These are phyloP conservation scores for Fomitopsis pulvina DNA, from an alignment of 768 basidiomycete genomes.

Conservation along the genomic window DNA sequence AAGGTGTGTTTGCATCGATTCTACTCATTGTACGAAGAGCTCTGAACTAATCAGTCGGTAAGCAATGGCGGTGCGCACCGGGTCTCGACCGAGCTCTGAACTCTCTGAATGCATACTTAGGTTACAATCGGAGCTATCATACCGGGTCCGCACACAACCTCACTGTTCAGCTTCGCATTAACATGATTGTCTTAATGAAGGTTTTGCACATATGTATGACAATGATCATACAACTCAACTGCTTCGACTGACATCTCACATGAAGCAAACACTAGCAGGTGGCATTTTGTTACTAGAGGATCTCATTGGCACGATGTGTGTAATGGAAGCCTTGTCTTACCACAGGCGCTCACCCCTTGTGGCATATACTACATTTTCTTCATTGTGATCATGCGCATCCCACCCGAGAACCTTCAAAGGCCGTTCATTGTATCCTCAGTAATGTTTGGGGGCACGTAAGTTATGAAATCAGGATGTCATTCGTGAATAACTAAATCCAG, in stretches of 20 bases:
- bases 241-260: background rate
- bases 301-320: conserved; percentile 3
- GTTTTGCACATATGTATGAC: conserved; percentile 2
- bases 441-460: conserved; percentile 1
- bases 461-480: background rate
- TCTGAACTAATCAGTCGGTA: background rate
- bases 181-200: background rate
- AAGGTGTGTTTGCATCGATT: background rate
- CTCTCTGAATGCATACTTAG: background rate
- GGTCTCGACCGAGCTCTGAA: background rate
- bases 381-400: conserved; percentile 3
- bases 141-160: background rate
- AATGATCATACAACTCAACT: background rate
- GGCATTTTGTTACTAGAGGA: background rate
- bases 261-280: conserved; percentile 1
- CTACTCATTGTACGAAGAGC: background rate
- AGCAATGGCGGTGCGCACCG: background rate
- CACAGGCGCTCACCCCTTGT: background rate
- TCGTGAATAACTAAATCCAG: background rate
- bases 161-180: background rate
- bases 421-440: conserved; percentile 1
- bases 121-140: conserved; percentile 1
- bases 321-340: background rate
- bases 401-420: conserved; percentile 3
- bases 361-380: conserved; percentile 5